Evolutionary conservation across 352 stramenopile genomes (phyloP).

Genomic region (Halophytophthora polymorphica): DNA sequence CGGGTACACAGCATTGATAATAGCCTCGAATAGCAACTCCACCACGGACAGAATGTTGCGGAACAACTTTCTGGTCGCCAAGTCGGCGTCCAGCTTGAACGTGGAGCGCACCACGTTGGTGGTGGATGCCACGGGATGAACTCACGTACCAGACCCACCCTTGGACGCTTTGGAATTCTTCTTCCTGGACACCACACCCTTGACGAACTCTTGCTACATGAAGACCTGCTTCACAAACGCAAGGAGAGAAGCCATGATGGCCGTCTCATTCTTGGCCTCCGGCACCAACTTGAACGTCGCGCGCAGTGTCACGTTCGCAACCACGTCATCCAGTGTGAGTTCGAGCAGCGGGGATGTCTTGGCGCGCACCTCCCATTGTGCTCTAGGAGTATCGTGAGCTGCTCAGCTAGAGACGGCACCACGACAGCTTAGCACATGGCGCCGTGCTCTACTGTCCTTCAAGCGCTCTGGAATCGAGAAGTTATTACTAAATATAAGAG

Average conservation of each 20-base stretch:
- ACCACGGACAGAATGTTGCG: conserved; percentile 57
- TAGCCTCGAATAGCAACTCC: conserved; percentile 48
- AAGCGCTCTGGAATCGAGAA: no score
- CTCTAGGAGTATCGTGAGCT: conserved; percentile 34
- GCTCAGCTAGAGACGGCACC: conserved; percentile 10
- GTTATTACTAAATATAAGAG: no score
- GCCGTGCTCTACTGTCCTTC: no score
- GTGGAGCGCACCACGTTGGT: neutral
- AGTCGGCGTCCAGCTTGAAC: conserved; percentile 27
- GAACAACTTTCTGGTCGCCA: conserved; percentile 37
- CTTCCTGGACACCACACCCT: conserved; percentile 22
- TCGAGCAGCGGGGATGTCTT: conserved; percentile 26
- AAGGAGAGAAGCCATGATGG: conserved; percentile 37
- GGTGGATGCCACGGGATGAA: conserved; percentile 3
- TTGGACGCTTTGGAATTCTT: conserved; percentile 22
- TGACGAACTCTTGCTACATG: conserved; percentile 23
- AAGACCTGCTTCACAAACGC: conserved; percentile 52
- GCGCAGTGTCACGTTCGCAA: conserved; percentile 45
- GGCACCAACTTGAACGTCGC: conserved; percentile 32
- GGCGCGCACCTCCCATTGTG: conserved; percentile 34
- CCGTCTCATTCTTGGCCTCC: conserved; percentile 20
- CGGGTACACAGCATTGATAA: conserved; percentile 47
- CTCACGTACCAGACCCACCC: neutral
- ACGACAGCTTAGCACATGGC: conserved; percentile 4
- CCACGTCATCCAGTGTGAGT: conserved; percentile 50